Evolutionary conservation across 2,329 filamentous ascomycete species (phyloP).

Genomic region (Chrysoporthe puriensis): DNA sequence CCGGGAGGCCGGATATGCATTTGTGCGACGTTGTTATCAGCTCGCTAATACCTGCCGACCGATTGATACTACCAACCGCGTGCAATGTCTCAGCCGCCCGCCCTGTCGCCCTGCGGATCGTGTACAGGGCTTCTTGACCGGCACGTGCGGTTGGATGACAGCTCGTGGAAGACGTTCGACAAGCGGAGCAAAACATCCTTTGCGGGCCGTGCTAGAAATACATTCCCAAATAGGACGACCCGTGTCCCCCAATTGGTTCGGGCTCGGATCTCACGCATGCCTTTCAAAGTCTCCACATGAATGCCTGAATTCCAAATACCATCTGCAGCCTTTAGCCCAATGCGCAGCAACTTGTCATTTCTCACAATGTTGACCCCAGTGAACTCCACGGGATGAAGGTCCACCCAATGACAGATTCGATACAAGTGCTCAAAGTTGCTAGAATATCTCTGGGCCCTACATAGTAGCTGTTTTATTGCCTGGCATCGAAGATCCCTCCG

Average conservation of each 20-base stretch:
- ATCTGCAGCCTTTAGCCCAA: neutral
- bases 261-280: neutral
- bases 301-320: slow-evolving; percentile 26
- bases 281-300: neutral
- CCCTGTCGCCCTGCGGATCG: neutral
- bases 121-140: neutral
- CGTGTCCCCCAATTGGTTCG: slow-evolving; percentile 8
- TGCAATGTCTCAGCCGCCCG: slow-evolving; percentile 16
- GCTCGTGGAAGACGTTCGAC: neutral
- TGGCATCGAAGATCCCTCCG: too few relatives aligned
- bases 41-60: slow-evolving; percentile 23
- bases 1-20: neutral
- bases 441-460: too few relatives aligned
- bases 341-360: neutral
- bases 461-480: too few relatives aligned
- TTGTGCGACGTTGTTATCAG: slow-evolving; percentile 11
- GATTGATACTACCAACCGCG: neutral
- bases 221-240: slow-evolving; percentile 16
- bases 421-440: neutral
- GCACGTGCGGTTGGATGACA: neutral
- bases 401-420: neutral
- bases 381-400: neutral
- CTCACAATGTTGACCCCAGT: neutral
- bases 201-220: neutral
- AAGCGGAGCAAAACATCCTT: neutral